phyloP scores from a whole-genome alignment of 176 grass and related monocot genomes.

The Tillandsia fasciculata region DNA sequence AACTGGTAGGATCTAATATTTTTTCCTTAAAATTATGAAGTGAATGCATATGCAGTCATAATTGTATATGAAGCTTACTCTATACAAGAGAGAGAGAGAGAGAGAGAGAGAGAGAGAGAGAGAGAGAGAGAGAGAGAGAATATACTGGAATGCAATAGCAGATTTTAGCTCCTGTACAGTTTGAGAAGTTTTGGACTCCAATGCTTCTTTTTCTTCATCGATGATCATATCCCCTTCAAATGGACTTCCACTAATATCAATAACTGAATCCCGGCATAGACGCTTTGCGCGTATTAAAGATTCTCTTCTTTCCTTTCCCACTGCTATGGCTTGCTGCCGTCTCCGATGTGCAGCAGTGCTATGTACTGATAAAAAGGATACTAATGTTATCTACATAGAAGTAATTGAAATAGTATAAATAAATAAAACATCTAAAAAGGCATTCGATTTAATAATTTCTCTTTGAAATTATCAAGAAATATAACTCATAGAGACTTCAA shows the following conservation, averaged over 20 bases:
- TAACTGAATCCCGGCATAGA: constrained; percentile 56
- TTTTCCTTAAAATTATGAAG: neutral
- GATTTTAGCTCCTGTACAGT: constrained; percentile 71
- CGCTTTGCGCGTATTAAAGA: constrained; percentile 93
- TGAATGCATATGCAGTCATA: neutral
- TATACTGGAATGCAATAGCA: constrained; percentile 61
- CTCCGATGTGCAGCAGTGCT: constrained; percentile 45
- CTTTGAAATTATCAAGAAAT: no score
- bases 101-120: constrained; percentile 13
- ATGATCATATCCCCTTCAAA: constrained; percentile 63
- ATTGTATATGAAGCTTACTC: neutral
- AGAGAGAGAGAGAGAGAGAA: neutral
- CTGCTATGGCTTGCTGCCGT: constrained; percentile 59
- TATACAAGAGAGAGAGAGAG: neutral
- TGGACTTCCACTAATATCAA: constrained; percentile 38
- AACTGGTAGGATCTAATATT: neutral
- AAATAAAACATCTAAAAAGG: no score
- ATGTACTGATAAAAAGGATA: constrained; percentile 31
- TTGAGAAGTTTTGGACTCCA: constrained; percentile 58
- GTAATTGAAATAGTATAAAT: no score
- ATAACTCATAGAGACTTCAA: no score
- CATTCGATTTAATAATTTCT: no score
- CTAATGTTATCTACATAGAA: neutral
- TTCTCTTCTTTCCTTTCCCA: constrained; percentile 93
- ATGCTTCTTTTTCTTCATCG: constrained; percentile 51